Conservation (phyloP, 2,329 filamentous ascomycete species). For the Diaporthe sp. region DNA sequence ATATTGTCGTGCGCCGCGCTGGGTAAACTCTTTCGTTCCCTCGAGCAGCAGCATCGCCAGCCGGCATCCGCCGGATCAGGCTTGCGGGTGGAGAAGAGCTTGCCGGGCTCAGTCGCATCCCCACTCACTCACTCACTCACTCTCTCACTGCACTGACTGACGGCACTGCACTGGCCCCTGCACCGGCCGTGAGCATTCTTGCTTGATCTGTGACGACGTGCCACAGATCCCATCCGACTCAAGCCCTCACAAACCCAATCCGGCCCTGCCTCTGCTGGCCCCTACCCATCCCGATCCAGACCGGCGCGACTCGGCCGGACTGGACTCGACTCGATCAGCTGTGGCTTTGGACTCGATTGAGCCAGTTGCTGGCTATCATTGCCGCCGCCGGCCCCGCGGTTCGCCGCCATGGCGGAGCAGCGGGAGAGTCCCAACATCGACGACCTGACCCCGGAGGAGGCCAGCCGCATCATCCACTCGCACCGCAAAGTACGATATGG, state of each 20-base stretch:
- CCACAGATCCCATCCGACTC: background rate
- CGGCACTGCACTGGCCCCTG: background rate
- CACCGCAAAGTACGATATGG: constrained; percentile 77
- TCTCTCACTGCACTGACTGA: background rate
- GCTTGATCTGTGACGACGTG: constrained; percentile 1
- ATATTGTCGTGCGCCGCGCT: background rate
- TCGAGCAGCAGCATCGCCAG: background rate
- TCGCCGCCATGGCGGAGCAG: constrained; percentile 54
- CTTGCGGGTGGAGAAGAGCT: background rate
- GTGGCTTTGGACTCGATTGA: background rate
- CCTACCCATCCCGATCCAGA: background rate
- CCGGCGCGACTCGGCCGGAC: background rate
- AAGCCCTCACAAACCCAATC: background rate
- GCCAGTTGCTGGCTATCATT: background rate
- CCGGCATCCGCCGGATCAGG: background rate
- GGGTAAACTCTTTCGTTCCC: background rate
- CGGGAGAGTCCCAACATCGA: constrained; percentile 60
- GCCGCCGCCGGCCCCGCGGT: constrained; percentile 15
- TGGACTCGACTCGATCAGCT: background rate
- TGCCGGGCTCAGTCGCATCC: background rate
- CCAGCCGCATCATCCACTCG: constrained; percentile 75
- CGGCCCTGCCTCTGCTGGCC: background rate
- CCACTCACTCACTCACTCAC: background rate
- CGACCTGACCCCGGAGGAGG: constrained; percentile 72
- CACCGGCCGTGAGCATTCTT: background rate